phyloP scores from a whole-genome alignment of 2,329 filamentous ascomycete species.

The Apiospora phragmitis region DNA sequence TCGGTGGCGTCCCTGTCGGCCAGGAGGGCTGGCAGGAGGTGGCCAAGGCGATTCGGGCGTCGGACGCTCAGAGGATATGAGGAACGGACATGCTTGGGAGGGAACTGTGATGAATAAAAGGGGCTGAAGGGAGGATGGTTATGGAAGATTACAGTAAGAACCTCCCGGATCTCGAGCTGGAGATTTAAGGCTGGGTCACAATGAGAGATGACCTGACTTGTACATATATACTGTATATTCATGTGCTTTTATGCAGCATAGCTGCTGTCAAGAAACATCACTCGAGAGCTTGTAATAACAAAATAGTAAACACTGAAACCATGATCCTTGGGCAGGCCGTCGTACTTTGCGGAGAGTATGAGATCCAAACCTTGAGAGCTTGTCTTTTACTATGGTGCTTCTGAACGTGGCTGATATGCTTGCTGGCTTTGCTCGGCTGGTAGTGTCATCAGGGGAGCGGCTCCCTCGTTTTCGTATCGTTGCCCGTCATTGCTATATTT shows the following conservation, averaged over 20 bases:
- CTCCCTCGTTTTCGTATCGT: no score
- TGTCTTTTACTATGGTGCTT: neutral
- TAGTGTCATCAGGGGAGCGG: no score
- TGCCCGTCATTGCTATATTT: neutral
- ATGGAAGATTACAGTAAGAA: neutral
- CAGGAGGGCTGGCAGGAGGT: conserved; percentile 53
- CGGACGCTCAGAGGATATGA: conserved; percentile 53
- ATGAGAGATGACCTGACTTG: neutral
- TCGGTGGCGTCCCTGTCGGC: conserved; percentile 61
- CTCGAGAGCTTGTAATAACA: conserved; percentile 3
- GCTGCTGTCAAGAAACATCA: neutral
- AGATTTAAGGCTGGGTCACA: neutral
- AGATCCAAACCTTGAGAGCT: neutral
- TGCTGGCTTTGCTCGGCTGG: neutral
- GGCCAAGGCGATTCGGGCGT: conserved; percentile 50
- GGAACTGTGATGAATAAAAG: neutral
- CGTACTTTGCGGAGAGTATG: neutral
- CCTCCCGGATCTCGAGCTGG: neutral
- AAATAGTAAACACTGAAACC: neutral
- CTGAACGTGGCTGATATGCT: neutral
- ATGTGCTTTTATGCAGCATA: neutral
- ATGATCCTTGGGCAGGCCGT: neutral
- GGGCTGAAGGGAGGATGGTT: neutral
- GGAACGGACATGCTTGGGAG: neutral
- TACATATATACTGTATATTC: conserved; percentile 8